phyloP scores from a whole-genome alignment of 805 yeast species.

The Priceomyces fermenticarens region DNA sequence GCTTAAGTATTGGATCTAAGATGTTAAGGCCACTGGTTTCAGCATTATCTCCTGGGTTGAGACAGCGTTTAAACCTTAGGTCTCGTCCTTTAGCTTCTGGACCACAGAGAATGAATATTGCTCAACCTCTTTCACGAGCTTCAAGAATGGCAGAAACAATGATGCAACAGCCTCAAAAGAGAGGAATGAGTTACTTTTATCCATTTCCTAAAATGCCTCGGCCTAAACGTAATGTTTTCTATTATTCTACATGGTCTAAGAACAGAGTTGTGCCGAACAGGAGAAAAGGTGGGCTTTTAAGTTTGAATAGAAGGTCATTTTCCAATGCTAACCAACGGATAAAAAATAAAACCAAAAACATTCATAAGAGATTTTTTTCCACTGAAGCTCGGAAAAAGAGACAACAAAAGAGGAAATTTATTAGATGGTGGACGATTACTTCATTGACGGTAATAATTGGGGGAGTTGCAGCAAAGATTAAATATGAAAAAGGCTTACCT shows the following conservation, averaged over 20 bases:
- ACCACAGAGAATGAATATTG: constrained; percentile 37
- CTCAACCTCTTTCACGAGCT: constrained; percentile 43
- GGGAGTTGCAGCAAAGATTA: constrained; percentile 50
- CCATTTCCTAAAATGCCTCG: constrained; percentile 54
- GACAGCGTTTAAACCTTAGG: constrained; percentile 16
- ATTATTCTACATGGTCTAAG: constrained; percentile 45
- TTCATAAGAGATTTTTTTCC: constrained; percentile 40
- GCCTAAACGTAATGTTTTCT: constrained; percentile 52
- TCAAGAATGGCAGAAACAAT: constrained; percentile 32
- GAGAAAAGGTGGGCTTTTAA: constrained; percentile 15
- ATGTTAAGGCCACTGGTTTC: constrained; percentile 20
- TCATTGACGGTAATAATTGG: constrained; percentile 51
- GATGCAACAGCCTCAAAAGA: constrained; percentile 16
- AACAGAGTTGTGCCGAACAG: constrained; percentile 15
- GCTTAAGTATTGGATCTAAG: neutral
- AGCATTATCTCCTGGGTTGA: constrained; percentile 11
- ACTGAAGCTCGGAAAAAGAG: constrained; percentile 40
- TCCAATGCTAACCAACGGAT: constrained; percentile 36
- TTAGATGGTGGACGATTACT: constrained; percentile 54
- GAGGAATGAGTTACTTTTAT: constrained; percentile 28
- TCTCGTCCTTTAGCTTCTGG: constrained; percentile 28
- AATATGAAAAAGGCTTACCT: constrained; percentile 25
- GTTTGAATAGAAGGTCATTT: constrained; percentile 26
- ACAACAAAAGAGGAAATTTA: constrained; percentile 38
- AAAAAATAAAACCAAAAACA: constrained; percentile 31